A percentile compares a stretch with the other conserved stretches of the same genome.
Conservation (phyloP, 768 basidiomycete species). For the Rhodosporidiobolus sp. region DNA sequence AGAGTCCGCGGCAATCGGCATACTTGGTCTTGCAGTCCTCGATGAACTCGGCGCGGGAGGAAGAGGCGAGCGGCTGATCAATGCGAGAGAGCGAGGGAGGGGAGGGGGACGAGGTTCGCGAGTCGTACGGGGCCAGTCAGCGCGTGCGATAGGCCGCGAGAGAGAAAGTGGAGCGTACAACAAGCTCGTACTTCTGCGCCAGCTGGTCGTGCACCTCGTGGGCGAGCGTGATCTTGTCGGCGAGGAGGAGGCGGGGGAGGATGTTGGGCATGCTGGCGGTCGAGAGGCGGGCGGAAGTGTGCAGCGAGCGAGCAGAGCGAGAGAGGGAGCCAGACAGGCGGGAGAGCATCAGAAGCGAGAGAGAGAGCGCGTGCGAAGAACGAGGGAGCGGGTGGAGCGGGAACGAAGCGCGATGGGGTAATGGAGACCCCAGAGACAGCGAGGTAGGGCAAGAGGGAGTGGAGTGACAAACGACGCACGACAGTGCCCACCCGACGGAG, state of each 20-base stretch:
- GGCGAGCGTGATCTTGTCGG: constrained; percentile 40
- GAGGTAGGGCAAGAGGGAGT: no score
- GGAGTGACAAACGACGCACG: no score
- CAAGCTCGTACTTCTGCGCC: constrained; percentile 63
- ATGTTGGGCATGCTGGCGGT: not conserved
- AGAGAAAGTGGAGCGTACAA: constrained; percentile 57
- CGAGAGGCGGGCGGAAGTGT: not conserved
- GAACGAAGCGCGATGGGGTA: no score
- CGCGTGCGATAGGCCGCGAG: not conserved
- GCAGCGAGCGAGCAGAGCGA: not conserved
- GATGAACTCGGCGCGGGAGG: constrained; percentile 66
- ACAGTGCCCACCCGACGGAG: no score
- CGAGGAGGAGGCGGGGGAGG: constrained; percentile 48
- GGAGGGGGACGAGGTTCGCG: no score
- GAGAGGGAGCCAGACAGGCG: not conserved
- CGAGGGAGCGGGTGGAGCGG: no score
- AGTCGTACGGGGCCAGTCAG: not conserved
- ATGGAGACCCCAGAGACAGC: no score
- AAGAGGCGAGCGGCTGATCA: constrained; percentile 58
- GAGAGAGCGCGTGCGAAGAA: not conserved
- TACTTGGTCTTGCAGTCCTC: constrained; percentile 64
- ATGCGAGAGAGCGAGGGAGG: not conserved
- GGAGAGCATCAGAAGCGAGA: not conserved
- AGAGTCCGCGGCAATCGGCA: constrained; percentile 68
- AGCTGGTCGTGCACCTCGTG: not conserved